Evolutionary conservation across 225 moss, liverwort and hornwort genomes (phyloP), one percentile per base, ranked within the genome.

Genomic region (Pseudisothecium myosuroides): DNA sequence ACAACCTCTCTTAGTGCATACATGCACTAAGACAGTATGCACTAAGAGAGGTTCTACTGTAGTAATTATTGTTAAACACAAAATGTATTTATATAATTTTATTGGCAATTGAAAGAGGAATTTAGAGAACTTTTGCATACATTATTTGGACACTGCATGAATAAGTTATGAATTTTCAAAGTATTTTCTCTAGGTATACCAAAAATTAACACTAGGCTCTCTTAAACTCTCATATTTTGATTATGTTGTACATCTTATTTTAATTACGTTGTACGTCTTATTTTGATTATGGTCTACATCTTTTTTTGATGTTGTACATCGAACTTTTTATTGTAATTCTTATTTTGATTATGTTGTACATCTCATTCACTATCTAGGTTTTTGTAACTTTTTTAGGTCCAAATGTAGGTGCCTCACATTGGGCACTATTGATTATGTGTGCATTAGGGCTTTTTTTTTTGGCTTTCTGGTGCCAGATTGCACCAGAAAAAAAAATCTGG

Each of bases 121-220:
- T 31, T 4, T 1, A 31, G 0, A 4, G 11, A 4, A 31, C 11
- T 31, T 75, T 32, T 7, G 4, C 6, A 31, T 49, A 19, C 7
- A 31, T 31, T 49, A 7, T 47, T 49, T 75, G 19, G 31, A 19
- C 10, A 19, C 0, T 0, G 0, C 19, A 18, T 19, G 11, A 31
- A 49, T 12, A 49, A 18, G 31, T 49, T 7, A 19, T 31, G 31
- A 75, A 31, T 49, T 75, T 49, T 31, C 2, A 31, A 75, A 45
- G 10, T 28, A 45, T 27, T 16, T 27, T 9, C 3, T 17, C 28
- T 73, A 31, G 2, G 49, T 76, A 11, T 49, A 47, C 2, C 12
- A 12, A 50, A 47, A 45, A 47, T 0, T 3, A 74, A 29, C 29
- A 74, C 3, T 47, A 11, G 1, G 2, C 2, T 49, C 18, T 74